Conservation (phyloP, 2,329 filamentous ascomycete species). For the Sporothrix schenckii region DNA sequence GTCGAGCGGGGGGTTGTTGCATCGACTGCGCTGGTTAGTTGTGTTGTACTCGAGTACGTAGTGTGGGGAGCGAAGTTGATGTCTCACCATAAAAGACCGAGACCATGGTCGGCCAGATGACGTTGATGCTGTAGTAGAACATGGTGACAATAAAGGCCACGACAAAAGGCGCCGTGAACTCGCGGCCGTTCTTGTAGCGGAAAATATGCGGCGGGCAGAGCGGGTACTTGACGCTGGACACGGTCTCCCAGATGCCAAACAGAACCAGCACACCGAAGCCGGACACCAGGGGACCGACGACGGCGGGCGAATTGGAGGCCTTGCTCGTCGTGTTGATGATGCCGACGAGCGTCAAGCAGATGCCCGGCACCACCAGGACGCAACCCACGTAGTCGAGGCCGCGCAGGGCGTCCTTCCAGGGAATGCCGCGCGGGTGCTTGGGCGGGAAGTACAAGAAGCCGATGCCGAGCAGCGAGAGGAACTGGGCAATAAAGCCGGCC, state of each 20-base stretch:
- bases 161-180: slow-evolving; percentile 32
- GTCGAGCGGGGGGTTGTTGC: slow-evolving; percentile 39
- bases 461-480: slow-evolving; percentile 24
- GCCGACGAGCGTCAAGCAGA: slow-evolving; percentile 30
- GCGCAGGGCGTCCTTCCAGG: slow-evolving; percentile 31
- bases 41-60: neutral
- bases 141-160: slow-evolving; percentile 30
- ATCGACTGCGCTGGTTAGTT: slow-evolving; percentile 38
- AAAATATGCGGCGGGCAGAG: slow-evolving; percentile 52
- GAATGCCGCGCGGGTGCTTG: slow-evolving; percentile 32
- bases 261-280: slow-evolving; percentile 24
- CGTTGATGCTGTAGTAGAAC: slow-evolving; percentile 46
- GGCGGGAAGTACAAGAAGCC: slow-evolving; percentile 25
- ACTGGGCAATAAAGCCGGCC: slow-evolving; percentile 31
- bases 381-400: slow-evolving; percentile 32
- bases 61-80: too few relatives aligned
- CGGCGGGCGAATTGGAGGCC: slow-evolving; percentile 1
- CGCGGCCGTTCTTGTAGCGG: slow-evolving; percentile 47
- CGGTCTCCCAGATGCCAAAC: slow-evolving; percentile 27
- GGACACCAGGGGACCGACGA: neutral
- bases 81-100: slow-evolving; percentile 29
- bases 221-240: slow-evolving; percentile 41
- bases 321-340: slow-evolving; percentile 23
- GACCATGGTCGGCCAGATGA: slow-evolving; percentile 53
- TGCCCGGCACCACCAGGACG: slow-evolving; percentile 28